A percentile compares a stretch with the other conserved stretches of the same genome.
These are phyloP conservation scores for Aphanomyces astaci DNA, from an alignment of 352 stramenopile species.

Conservation along the genomic window DNA sequence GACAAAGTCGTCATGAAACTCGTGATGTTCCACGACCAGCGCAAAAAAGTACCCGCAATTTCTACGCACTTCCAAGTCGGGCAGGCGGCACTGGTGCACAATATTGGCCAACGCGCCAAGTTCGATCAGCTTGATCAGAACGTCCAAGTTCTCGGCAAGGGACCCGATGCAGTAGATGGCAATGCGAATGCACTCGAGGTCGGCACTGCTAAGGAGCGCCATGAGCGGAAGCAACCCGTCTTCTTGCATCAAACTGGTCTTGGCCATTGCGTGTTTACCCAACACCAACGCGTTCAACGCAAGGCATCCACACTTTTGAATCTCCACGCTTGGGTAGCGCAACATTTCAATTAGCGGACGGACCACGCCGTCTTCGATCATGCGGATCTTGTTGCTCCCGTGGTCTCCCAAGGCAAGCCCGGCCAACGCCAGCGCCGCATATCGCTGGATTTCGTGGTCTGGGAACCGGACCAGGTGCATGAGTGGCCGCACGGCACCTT, in stretches of 20 bases:
- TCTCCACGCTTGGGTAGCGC: slow-evolving; percentile 88
- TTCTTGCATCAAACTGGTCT: slow-evolving; percentile 85
- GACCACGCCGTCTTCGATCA: slow-evolving; percentile 90
- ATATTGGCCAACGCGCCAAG: slow-evolving; percentile 78
- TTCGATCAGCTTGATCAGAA: slow-evolving; percentile 87
- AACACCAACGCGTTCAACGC: slow-evolving; percentile 88
- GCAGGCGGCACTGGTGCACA: slow-evolving; percentile 58
- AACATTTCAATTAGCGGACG: slow-evolving; percentile 88
- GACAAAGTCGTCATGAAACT: slow-evolving; percentile 89
- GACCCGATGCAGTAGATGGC: slow-evolving; percentile 90
- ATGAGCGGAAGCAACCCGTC: slow-evolving; percentile 85
- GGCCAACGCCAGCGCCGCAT: slow-evolving; percentile 87
- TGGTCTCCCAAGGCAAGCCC: slow-evolving; percentile 88
- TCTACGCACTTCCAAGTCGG: slow-evolving; percentile 89
- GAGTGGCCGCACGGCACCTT: slow-evolving; percentile 87
- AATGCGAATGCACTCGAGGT: slow-evolving; percentile 85
- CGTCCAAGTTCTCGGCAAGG: slow-evolving; percentile 88
- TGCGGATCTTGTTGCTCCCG: slow-evolving; percentile 86
- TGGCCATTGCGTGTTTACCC: slow-evolving; percentile 78
- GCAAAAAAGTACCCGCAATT: slow-evolving; percentile 92
- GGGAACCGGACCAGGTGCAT: slow-evolving; percentile 92
- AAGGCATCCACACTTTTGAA: slow-evolving; percentile 89
- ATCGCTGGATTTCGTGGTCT: slow-evolving; percentile 93
- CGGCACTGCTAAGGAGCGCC: slow-evolving; percentile 70
- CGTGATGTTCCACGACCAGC: slow-evolving; percentile 82